Evolutionary conservation across 805 yeast species (phyloP).

Genomic region (Metschnikowia sp.): DNA sequence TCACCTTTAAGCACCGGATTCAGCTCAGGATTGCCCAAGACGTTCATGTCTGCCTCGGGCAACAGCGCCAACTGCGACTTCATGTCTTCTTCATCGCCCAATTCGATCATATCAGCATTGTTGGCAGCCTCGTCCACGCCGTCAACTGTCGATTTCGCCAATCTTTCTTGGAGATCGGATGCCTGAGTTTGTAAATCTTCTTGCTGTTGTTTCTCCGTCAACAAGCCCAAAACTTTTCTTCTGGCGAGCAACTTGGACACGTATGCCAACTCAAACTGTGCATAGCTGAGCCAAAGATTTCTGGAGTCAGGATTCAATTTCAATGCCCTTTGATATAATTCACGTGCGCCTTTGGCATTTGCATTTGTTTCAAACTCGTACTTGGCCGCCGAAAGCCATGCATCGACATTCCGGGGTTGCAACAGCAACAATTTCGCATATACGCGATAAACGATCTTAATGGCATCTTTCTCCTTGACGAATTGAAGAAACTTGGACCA

Average conservation of each 20-base stretch:
- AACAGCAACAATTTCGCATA: conserved; percentile 75
- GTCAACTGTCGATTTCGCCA: conserved; percentile 24
- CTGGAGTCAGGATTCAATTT: conserved; percentile 75
- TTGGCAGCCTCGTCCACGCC: conserved; percentile 13
- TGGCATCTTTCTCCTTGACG: conserved; percentile 64
- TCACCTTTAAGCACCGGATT: conserved; percentile 65
- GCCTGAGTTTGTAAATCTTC: conserved; percentile 40
- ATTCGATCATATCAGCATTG: conserved; percentile 40
- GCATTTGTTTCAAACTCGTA: conserved; percentile 89
- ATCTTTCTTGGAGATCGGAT: conserved; percentile 14
- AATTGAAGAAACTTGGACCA: conserved; percentile 77
- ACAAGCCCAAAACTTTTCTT: conserved; percentile 74
- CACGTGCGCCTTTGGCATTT: conserved; percentile 84
- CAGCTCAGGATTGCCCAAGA: conserved; percentile 81
- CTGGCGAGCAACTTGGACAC: conserved; percentile 80
- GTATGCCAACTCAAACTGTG: conserved; percentile 83
- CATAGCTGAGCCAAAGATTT: conserved; percentile 79
- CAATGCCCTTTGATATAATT: conserved; percentile 77
- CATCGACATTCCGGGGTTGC: conserved; percentile 87
- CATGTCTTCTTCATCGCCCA: conserved; percentile 44
- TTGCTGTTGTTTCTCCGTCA: conserved; percentile 67
- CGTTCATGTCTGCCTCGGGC: conserved; percentile 84
- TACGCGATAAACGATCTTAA: conserved; percentile 68
- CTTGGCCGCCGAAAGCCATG: conserved; percentile 94
- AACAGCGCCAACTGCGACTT: conserved; percentile 64